A percentile compares a stretch with the other conserved stretches of the same genome.
phyloP scores from a whole-genome alignment of 345 rosid species.

The Hevea brasiliensis region DNA sequence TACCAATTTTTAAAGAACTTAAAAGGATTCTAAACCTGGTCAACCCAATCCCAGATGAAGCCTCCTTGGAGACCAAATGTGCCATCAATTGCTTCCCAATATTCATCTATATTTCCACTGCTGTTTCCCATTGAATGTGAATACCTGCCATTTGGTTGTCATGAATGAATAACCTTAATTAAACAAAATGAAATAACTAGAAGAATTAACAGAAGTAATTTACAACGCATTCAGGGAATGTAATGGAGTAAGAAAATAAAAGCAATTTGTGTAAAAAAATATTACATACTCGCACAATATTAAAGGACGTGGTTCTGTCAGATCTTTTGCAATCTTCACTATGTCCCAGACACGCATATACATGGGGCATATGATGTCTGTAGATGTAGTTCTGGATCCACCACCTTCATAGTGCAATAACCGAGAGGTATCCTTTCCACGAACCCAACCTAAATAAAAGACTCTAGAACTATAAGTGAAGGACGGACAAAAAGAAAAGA shows the following conservation, averaged over 20 bases:
- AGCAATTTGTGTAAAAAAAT: constrained; percentile 24
- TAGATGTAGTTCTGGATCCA: constrained; percentile 85
- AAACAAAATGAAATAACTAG: constrained; percentile 20
- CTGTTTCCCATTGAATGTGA: constrained; percentile 99
- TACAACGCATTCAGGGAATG: not conserved
- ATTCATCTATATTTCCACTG: constrained; percentile 77
- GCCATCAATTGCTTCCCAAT: constrained; percentile 93
- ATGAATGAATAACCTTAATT: constrained; percentile 20
- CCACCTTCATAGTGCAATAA: constrained; percentile 96
- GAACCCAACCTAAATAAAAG: constrained; percentile 72
- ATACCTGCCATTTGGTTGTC: constrained; percentile 58
- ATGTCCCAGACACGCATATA: constrained; percentile 99
- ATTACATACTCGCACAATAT: constrained; percentile 95
- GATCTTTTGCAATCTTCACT: constrained; percentile 88
- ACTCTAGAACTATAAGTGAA: constrained; percentile 18
- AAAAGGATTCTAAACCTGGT: constrained; percentile 59
- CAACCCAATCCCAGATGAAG: constrained; percentile 99
- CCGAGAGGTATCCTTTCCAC: constrained; percentile 80
- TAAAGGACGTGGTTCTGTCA: constrained; percentile 78
- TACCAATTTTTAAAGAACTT: constrained; percentile 3
- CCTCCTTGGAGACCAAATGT: constrained; percentile 99
- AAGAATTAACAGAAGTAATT: not conserved
- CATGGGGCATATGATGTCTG: constrained; percentile 97
- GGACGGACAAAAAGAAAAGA: not conserved
- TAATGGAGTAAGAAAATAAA: constrained; percentile 6